Conservation (phyloP, 495 filamentous ascomycete species). For the Podospora appendiculata region DNA sequence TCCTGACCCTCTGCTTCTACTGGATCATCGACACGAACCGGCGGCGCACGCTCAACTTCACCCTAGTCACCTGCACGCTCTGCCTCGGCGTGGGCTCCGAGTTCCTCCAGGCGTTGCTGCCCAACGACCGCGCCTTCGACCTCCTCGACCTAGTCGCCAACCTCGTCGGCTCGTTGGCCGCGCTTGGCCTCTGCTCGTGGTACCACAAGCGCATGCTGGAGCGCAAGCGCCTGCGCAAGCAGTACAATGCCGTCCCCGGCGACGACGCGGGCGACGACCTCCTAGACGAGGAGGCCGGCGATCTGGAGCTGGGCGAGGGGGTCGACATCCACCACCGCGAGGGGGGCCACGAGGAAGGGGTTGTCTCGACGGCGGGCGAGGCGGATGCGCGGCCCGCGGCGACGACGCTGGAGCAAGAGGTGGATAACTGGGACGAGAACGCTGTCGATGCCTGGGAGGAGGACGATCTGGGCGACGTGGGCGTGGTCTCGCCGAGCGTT, state of each 20-base stretch:
- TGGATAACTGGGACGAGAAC: slow-evolving; percentile 83
- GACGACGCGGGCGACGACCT: slow-evolving; percentile 43
- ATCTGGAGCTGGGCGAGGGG: slow-evolving; percentile 50
- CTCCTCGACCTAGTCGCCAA: slow-evolving; percentile 82
- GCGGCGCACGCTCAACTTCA: slow-evolving; percentile 74
- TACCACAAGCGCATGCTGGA: slow-evolving; percentile 96
- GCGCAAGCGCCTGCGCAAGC: slow-evolving; percentile 65
- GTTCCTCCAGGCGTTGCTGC: slow-evolving; percentile 70
- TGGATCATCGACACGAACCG: slow-evolving; percentile 92
- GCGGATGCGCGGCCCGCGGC: not conserved
- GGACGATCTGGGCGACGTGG: slow-evolving; percentile 43
- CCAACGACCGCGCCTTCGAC: slow-evolving; percentile 79
- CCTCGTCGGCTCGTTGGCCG: slow-evolving; percentile 65
- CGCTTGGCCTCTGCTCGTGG: slow-evolving; percentile 68
- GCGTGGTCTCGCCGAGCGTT: slow-evolving; percentile 3
- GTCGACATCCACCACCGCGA: slow-evolving; percentile 24
- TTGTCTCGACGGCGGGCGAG: slow-evolving; percentile 17
- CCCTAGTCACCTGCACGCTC: slow-evolving; percentile 69
- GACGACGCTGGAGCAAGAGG: slow-evolving; percentile 56
- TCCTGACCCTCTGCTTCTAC: slow-evolving; percentile 84
- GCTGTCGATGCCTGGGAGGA: slow-evolving; percentile 67
- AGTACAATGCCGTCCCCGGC: slow-evolving; percentile 54
- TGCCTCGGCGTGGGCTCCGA: slow-evolving; percentile 77
- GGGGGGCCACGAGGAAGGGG: slow-evolving; percentile 26
- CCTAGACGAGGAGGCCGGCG: slow-evolving; percentile 28